phyloP scores from a whole-genome alignment of 306 rosid species.

The Trifolium dubium region DNA sequence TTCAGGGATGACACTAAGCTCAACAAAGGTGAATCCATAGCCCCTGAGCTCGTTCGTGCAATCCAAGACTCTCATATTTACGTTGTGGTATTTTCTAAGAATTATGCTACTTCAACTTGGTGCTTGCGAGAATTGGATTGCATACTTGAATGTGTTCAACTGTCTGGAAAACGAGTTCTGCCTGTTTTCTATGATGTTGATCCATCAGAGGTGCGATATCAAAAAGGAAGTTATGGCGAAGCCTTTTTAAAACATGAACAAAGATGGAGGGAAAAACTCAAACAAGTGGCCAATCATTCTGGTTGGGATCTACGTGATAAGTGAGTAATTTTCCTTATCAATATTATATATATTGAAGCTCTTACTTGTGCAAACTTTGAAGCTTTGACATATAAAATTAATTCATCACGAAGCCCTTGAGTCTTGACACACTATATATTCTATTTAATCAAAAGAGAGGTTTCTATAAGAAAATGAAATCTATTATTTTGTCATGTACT shows the following conservation, averaged over 20 bases:
- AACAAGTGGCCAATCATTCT: not conserved
- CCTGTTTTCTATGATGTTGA: slow-evolving; percentile 10
- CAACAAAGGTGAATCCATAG: not conserved
- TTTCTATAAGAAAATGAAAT: not conserved
- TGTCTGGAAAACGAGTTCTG: not conserved
- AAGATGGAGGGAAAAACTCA: not conserved
- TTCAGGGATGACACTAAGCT: not conserved
- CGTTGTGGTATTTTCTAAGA: not conserved
- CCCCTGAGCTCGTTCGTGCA: not conserved
- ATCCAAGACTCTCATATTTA: not conserved
- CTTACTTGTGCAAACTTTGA: not conserved
- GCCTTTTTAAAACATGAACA: not conserved
- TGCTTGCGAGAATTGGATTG: not conserved
- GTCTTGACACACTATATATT: not conserved
- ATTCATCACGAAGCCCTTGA: not conserved
- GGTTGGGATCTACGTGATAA: not conserved
- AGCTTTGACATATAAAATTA: not conserved
- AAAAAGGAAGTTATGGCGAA: not conserved
- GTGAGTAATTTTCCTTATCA: not conserved
- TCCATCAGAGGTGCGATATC: not conserved
- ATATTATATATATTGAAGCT: not conserved
- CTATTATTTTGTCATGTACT: not conserved
- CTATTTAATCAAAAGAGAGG: not conserved
- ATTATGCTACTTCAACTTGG: slow-evolving; percentile 16
- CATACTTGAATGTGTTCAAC: not conserved